phyloP scores from a whole-genome alignment of 2,329 filamentous ascomycete species.

The Colletotrichum cereale region DNA sequence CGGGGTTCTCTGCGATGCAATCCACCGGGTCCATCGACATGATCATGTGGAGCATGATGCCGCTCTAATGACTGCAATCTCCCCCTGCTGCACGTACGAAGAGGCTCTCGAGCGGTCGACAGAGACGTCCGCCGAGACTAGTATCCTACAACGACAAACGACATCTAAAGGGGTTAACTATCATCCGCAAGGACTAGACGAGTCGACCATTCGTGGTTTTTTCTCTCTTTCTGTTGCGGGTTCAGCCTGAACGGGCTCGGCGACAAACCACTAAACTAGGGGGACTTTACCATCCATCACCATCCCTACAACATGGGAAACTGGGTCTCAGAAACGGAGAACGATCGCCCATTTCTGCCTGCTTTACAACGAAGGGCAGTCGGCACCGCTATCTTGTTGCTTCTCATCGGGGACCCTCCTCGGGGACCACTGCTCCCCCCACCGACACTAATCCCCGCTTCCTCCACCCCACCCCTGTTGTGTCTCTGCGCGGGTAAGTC shows the following conservation, averaged over 20 bases:
- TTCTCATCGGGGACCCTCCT: constrained; percentile 5
- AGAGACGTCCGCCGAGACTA: constrained; percentile 5
- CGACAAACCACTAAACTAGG: not conserved
- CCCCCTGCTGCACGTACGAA: not conserved
- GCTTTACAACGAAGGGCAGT: not conserved
- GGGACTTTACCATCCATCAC: not conserved
- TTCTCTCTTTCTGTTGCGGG: not conserved
- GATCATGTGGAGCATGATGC: constrained; percentile 26
- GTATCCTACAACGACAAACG: not conserved
- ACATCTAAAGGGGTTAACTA: not conserved
- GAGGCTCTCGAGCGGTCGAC: not conserved
- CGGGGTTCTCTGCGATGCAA: constrained; percentile 31
- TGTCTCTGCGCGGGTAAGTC: not conserved
- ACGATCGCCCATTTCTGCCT: not conserved
- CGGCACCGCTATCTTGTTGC: not conserved
- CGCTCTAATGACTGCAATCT: constrained; percentile 30
- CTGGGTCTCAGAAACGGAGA: not conserved
- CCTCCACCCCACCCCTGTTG: not conserved
- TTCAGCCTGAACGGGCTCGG: constrained; percentile 10
- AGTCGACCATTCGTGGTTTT: not conserved
- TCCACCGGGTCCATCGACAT: constrained; percentile 11
- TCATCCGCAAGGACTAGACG: not conserved
- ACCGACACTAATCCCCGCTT: not conserved
- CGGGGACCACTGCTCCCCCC: not conserved
- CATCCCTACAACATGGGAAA: not conserved